Evolutionary conservation across 805 yeast species (phyloP).

Genomic region (Cyberlindnera japonica): DNA sequence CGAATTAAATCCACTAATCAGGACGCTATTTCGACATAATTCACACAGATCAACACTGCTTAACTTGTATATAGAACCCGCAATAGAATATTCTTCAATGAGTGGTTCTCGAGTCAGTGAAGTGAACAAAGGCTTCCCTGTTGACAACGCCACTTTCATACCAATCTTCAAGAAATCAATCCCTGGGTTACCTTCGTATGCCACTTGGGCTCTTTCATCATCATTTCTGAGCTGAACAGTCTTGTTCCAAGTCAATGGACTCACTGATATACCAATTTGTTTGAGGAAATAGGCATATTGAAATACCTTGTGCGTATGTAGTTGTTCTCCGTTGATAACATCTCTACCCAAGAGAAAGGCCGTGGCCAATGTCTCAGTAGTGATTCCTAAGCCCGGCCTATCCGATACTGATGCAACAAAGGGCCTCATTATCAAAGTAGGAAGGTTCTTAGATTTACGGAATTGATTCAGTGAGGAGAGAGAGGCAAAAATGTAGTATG

Average conservation of each 20-base stretch:
- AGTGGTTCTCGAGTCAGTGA: constrained; percentile 28
- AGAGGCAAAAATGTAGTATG: constrained; percentile 41
- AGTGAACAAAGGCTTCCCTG: constrained; percentile 27
- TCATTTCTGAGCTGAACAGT: constrained; percentile 22
- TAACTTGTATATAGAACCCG: constrained; percentile 26
- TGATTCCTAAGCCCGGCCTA: constrained; percentile 25
- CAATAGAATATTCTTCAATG: constrained; percentile 29
- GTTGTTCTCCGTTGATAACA: constrained; percentile 27
- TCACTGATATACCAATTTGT: constrained; percentile 29
- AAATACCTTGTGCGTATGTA: constrained; percentile 23
- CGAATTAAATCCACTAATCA: constrained; percentile 26
- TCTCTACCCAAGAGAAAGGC: constrained; percentile 23
- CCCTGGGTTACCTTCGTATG: constrained; percentile 24
- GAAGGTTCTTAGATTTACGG: constrained; percentile 17
- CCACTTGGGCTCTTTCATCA: constrained; percentile 20
- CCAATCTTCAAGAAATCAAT: constrained; percentile 27
- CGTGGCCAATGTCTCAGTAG: constrained; percentile 25
- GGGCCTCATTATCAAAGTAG: constrained; percentile 22
- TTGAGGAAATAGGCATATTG: constrained; percentile 27
- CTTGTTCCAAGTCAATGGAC: constrained; percentile 30
- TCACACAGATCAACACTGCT: constrained; percentile 28
- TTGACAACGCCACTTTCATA: constrained; percentile 23
- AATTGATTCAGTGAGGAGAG: constrained; percentile 22
- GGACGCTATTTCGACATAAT: constrained; percentile 26
- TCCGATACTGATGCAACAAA: constrained; percentile 24